These are phyloP conservation scores for Hypoxylon sp. DNA, from an alignment of 2,329 filamentous ascomycete species.

Conservation along the genomic window DNA sequence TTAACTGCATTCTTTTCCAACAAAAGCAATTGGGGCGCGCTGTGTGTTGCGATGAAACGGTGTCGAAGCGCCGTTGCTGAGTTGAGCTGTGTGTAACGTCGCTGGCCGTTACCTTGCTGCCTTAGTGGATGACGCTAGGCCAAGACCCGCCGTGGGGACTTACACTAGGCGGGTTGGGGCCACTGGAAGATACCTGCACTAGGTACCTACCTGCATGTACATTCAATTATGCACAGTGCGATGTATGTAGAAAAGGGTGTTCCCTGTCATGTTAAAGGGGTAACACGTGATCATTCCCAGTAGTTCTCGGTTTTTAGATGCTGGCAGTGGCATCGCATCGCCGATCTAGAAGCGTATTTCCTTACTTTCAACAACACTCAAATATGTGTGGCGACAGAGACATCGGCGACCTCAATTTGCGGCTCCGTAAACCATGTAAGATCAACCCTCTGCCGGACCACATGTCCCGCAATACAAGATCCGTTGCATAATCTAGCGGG, in stretches of 20 bases:
- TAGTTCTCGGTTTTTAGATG: background rate
- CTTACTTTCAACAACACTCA: background rate
- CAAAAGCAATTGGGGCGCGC: slow-evolving; percentile 21
- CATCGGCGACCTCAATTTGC: slow-evolving; percentile 1
- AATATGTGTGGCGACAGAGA: background rate
- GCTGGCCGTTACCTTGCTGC: too few species aligned
- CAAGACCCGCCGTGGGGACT: slow-evolving; percentile 13
- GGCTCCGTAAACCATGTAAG: background rate
- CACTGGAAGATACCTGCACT: too few species aligned
- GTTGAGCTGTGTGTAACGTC: slow-evolving; percentile 9
- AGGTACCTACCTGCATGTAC: too few species aligned
- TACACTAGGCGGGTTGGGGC: too few species aligned
- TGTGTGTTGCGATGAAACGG: slow-evolving; percentile 15
- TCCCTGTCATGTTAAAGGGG: background rate
- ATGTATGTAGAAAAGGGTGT: background rate
- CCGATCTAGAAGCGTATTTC: background rate
- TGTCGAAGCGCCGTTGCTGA: slow-evolving; percentile 24
- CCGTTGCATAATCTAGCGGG: slow-evolving; percentile 25
- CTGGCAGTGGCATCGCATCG: background rate
- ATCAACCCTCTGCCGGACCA: too few species aligned
- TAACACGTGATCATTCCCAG: slow-evolving; percentile 4
- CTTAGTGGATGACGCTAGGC: slow-evolving; percentile 24
- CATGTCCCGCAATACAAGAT: slow-evolving; percentile 15
- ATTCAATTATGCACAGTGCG: background rate
- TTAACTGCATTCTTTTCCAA: slow-evolving; percentile 13